Conservation (phyloP, 1,139 yeast species). For the Geotrichum bryndzae region DNA sequence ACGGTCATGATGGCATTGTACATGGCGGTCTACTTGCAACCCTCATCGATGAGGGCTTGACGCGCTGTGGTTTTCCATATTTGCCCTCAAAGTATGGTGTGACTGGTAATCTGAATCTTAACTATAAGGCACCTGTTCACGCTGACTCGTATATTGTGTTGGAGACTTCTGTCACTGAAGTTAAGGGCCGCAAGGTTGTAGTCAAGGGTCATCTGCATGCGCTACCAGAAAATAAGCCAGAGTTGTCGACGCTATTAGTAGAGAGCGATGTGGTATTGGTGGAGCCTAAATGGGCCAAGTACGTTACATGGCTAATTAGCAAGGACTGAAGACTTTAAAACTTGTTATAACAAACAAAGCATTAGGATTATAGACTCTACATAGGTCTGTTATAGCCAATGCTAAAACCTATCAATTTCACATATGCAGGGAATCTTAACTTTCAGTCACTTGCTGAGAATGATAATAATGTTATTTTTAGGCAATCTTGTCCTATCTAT, state of each 20-base stretch:
- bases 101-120: conserved; percentile 14
- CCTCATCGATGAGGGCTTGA: conserved; percentile 17
- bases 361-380: too few species aligned
- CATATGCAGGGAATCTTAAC: too few species aligned
- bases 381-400: too few species aligned
- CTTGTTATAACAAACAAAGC: too few species aligned
- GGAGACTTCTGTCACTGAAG: conserved; percentile 5
- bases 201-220: conserved; percentile 9
- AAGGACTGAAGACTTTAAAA: background rate
- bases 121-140: conserved; percentile 12
- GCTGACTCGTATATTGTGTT: conserved; percentile 9
- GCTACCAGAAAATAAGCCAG: conserved; percentile 1
- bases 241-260: conserved; percentile 18
- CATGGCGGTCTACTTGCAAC: conserved; percentile 17
- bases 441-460: too few species aligned
- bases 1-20: conserved; percentile 9
- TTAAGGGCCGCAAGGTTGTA: conserved; percentile 15
- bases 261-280: conserved; percentile 26
- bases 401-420: too few species aligned
- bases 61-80: conserved; percentile 17
- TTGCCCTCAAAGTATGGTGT: conserved; percentile 17
- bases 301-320: conserved; percentile 25
- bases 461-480: too few species aligned
- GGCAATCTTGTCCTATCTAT: too few species aligned
- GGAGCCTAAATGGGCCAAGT: conserved; percentile 31